Base-by-base conservation (phyloP, 2,329 filamentous ascomycete genomes). In the Neofusicoccum parvum region DNA sequence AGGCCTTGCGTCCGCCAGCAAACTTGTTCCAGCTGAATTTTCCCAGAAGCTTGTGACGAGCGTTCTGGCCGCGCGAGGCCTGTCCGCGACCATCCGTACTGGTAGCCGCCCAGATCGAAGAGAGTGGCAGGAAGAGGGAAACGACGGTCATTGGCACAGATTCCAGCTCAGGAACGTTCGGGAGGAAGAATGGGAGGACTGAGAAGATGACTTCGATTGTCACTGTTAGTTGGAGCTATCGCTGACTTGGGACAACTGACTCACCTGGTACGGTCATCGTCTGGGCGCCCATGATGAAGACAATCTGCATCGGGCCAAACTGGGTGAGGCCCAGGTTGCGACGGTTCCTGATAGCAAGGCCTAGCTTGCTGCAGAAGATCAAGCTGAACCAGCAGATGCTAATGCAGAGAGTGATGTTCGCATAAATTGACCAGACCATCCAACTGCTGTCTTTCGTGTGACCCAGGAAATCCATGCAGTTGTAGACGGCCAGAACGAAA, bases 251-350 rank as follows among this genome's bases (percentile, higher is more conserved):
- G 27, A n/a, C 6, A 14, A 11, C 5, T 12, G 45, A 60, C 70
- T 36, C 72, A 88, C 88, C 84, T 72, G 88, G 88, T 67, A 90
- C 80, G 39, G 88, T 72, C 81, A 91, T 82, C 1, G 88, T 90
- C 76, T 90, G 88, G 67, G 85, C 87, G 54, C 87, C 86, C 83
- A 90, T 89, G 70, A 90, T 83, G 73, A 88, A 88, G 67, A 90
- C 85, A 65, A 88, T 83, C 70, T 88, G 86, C 81, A 90, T 87
- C 1, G 87, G 85, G 10, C 87, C 86, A 71, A 88, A 89, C 64
- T 86, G 83, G 64, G 79, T 82, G 71, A 89, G 79, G 1, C 87
- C 86, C 67, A 90, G 78, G 69, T 79, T 80, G 64, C 80, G 82
- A 23, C 88, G 83, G 68, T 85, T 79, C 9, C 80, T 73, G 39